Percentiles rank a stretch among this genome's conserved stretches.
Conservation (phyloP, 345 rosid genomes). For the Salix viminalis region DNA sequence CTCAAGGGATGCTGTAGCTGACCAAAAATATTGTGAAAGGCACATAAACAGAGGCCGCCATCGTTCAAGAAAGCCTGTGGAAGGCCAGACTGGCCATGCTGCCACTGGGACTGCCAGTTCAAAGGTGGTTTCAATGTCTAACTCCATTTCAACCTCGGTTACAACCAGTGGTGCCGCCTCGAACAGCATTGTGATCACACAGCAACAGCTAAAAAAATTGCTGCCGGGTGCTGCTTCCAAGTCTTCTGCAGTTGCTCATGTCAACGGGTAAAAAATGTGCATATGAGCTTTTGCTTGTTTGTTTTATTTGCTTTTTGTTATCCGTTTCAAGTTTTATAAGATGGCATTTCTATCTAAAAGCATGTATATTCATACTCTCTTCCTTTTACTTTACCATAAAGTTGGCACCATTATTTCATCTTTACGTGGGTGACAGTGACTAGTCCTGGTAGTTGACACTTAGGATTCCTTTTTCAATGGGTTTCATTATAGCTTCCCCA, state of each 20-base stretch:
- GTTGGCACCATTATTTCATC: constrained; percentile 26
- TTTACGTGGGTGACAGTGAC: constrained; percentile 27
- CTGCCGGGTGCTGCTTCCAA: constrained; percentile 24
- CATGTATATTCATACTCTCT: constrained; percentile 12
- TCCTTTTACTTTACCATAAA: constrained; percentile 17
- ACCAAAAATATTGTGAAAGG: constrained; percentile 77
- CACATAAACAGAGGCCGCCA: constrained; percentile 81
- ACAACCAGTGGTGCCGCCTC: constrained; percentile 27
- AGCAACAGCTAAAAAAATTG: constrained; percentile 31
- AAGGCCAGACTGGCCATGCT: constrained; percentile 53
- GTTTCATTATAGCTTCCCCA: not conserved
- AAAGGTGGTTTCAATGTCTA: constrained; percentile 34
- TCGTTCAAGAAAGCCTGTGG: constrained; percentile 88
- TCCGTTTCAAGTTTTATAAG: not conserved
- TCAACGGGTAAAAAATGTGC: constrained; percentile 14
- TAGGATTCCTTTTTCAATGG: constrained; percentile 18
- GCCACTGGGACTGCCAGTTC: constrained; percentile 29
- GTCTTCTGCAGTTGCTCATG: constrained; percentile 29
- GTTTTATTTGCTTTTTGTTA: not conserved
- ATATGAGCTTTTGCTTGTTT: not conserved
- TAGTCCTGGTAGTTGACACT: constrained; percentile 13
- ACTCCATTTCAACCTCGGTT: constrained; percentile 25
- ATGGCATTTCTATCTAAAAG: constrained; percentile 15
- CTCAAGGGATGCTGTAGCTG: constrained; percentile 67
- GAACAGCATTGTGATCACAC: constrained; percentile 28